Base-by-base conservation (phyloP, 2,329 filamentous ascomycete species). In the Aurifilum marmelostoma region DNA sequence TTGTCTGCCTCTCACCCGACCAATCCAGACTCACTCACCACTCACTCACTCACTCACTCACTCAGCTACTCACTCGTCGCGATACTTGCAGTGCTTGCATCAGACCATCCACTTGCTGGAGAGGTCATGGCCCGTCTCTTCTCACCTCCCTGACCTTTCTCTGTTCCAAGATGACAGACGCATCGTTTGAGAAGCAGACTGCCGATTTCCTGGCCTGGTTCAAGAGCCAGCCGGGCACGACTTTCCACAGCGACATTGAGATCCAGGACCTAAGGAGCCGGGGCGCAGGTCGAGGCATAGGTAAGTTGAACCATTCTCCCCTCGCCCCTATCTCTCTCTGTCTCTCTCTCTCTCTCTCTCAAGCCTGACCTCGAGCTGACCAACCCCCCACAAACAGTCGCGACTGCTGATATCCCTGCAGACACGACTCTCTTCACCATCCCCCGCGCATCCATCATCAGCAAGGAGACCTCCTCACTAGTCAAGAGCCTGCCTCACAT, bases 361-460 rank as follows among this genome's bases (percentile, higher is more conserved):
- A 34, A 4, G 37, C 37, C 37, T 37, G 34, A 37, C 34, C 34
- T 37, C 37, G 67, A 9, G 9, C 21, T 43, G 32, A 34, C 39
- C 54, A 24, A 41, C 1, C 29, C 29, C 16, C 37, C 18, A 2
- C 18, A 47, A n/a, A 39, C 72, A 95, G 92, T 97, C 74, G 92
- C 93, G 34, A 85, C 81, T 29, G 78, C 85, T 69, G 87, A 93
- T 71, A 92, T 97, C 66, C 80, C 84, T 24, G 86, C 91, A 73
- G 92, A 94, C 71, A 92, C 93, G 68, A 87, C 91, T 62, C 85
- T 97, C 58, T 97, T 97, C 82, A 90, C 88, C 61, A 92, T 97
- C 71, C 93, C 93, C 2, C 88, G 92, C 71, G 80, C 83, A 61
- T 83, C 86, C 63, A 89, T 97, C 72, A 87, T 97, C 76, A 92